Evolutionary conservation across 768 basidiomycete species (phyloP).

Genomic region (Lactarius pseudohatsudake): DNA sequence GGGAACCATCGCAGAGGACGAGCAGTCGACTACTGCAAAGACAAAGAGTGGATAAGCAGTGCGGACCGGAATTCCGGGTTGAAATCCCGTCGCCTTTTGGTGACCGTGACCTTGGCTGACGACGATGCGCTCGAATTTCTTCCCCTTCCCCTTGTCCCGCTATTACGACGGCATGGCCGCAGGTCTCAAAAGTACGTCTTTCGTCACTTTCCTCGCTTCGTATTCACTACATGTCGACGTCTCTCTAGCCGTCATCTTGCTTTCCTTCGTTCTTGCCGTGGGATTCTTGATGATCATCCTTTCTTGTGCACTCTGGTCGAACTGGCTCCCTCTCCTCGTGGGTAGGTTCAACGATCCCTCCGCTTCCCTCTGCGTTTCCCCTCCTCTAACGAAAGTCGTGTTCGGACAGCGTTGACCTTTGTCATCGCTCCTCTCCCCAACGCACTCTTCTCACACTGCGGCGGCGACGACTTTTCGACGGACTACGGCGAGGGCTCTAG

Average conservation of each 20-base stretch:
- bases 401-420: slow-evolving; percentile 79
- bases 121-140: slow-evolving; percentile 12
- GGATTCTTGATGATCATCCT: slow-evolving; percentile 99
- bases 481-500: slow-evolving; percentile 70
- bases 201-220: neutral
- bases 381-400: neutral
- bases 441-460: slow-evolving; percentile 90
- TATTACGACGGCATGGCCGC: slow-evolving; percentile 28
- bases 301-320: slow-evolving; percentile 91
- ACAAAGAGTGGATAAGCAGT: neutral
- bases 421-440: slow-evolving; percentile 96
- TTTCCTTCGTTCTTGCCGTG: slow-evolving; percentile 95
- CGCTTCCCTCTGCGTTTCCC: neutral
- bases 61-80: neutral
- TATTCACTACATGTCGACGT: neutral
- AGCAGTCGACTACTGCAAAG: slow-evolving; percentile 78
- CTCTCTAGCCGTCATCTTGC: slow-evolving; percentile 81
- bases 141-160: slow-evolving; percentile 6
- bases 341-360: slow-evolving; percentile 52
- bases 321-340: slow-evolving; percentile 96
- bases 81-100: neutral
- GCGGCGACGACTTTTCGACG: slow-evolving; percentile 81
- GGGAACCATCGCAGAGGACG: slow-evolving; percentile 77
- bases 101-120: slow-evolving; percentile 7
- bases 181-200: slow-evolving; percentile 29